phyloP scores from a whole-genome alignment of 2,329 filamentous ascomycete genomes.

The Penicillium sp. region DNA sequence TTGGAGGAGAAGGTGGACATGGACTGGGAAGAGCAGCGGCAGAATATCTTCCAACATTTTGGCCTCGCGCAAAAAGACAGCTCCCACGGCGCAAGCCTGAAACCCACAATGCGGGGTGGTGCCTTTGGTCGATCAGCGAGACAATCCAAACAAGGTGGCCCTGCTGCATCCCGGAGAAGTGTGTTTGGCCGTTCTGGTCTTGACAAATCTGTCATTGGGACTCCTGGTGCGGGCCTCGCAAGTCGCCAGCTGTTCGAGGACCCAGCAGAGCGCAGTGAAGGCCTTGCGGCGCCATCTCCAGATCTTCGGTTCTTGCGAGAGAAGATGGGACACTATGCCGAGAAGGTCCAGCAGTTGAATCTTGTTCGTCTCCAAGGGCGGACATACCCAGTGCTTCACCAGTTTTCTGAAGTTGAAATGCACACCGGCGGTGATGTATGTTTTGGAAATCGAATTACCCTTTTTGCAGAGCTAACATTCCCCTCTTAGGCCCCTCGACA shows the following conservation, averaged over 20 bases:
- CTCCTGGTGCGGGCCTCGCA: conserved; percentile 65
- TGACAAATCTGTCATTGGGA: conserved; percentile 84
- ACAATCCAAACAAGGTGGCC: conserved; percentile 40
- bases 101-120: conserved; percentile 33
- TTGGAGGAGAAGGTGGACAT: conserved; percentile 92
- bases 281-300: conserved; percentile 52
- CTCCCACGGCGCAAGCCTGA: conserved; percentile 41
- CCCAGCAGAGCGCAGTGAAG: conserved; percentile 58
- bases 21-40: conserved; percentile 93
- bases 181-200: conserved; percentile 69
- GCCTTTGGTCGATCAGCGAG: conserved; percentile 53
- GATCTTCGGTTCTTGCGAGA: conserved; percentile 78
- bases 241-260: conserved; percentile 67
- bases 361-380: conserved; percentile 64
- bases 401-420: conserved; percentile 73
- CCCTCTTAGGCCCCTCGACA: conserved; percentile 64
- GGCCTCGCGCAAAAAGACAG: conserved; percentile 65
- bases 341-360: conserved; percentile 78
- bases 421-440: conserved; percentile 65
- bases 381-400: conserved; percentile 71
- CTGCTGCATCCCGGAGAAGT: conserved; percentile 51
- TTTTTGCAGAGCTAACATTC: conserved; percentile 13
- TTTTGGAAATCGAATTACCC: conserved; percentile 3
- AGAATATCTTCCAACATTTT: conserved; percentile 94
- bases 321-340: conserved; percentile 79